Evolutionary conservation across 108 stramenopile species (phyloP).

Genomic region (Cyclotella cryptica): DNA sequence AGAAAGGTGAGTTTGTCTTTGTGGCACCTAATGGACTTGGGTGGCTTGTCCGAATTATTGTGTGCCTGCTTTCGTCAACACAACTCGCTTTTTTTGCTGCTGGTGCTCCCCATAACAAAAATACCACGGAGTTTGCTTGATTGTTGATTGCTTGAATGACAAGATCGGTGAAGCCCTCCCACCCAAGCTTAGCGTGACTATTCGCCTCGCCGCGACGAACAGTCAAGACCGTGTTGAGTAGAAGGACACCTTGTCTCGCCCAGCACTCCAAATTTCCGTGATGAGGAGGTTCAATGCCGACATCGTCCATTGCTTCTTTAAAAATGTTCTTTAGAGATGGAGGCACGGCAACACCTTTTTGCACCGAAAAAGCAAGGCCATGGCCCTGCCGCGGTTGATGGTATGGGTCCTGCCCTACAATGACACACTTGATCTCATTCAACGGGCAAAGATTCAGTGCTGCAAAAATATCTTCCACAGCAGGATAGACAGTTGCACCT

Average conservation of each 20-base stretch:
- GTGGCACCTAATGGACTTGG: constrained; percentile 80
- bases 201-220: constrained; percentile 92
- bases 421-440: constrained; percentile 85
- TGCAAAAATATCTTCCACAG: constrained; percentile 81
- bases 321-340: constrained; percentile 95
- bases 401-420: constrained; percentile 99
- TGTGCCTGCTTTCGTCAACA: constrained; percentile 60
- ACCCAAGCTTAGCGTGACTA: constrained; percentile 92
- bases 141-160: constrained; percentile 70
- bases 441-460: constrained; percentile 92
- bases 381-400: constrained; percentile 92
- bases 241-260: constrained; percentile 96
- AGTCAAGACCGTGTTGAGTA: constrained; percentile 97
- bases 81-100: constrained; percentile 76
- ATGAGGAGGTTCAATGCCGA: constrained; percentile 52
- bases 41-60: constrained; percentile 69
- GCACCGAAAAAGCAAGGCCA: constrained; percentile 93
- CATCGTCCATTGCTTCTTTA: constrained; percentile 79
- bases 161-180: constrained; percentile 96
- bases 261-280: constrained; percentile 85
- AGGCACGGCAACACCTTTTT: constrained; percentile 76
- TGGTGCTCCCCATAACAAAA: constrained; percentile 98
- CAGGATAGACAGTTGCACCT: constrained; percentile 86
- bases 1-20: constrained; percentile 83
- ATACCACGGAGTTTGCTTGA: constrained; percentile 74